Evolutionary conservation across 305 asterid genomes (phyloP).

Genomic region (Ilex paraguariensis): DNA sequence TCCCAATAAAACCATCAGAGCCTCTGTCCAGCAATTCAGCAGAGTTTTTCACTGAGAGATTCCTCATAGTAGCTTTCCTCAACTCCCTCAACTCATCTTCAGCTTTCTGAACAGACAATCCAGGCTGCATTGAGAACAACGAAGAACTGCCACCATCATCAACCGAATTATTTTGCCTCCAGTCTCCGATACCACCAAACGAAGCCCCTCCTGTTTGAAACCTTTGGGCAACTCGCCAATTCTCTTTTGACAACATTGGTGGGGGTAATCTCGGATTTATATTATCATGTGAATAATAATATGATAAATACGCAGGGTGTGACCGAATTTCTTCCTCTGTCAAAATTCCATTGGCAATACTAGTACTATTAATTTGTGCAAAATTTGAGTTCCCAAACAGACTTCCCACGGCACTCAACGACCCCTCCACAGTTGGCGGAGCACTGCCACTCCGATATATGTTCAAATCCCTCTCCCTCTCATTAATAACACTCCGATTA

Average conservation of each 20-base stretch:
- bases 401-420: slow-evolving; percentile 54
- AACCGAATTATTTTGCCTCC: slow-evolving; percentile 24
- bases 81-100: slow-evolving; percentile 59
- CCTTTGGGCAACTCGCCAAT: slow-evolving; percentile 74
- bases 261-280: slow-evolving; percentile 79
- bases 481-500: slow-evolving; percentile 35
- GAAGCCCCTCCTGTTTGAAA: slow-evolving; percentile 49
- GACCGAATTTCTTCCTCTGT: slow-evolving; percentile 83
- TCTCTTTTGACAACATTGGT: slow-evolving; percentile 61
- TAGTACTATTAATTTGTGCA: slow-evolving; percentile 18
- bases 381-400: slow-evolving; percentile 40
- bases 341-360: slow-evolving; percentile 18
- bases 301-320: slow-evolving; percentile 71
- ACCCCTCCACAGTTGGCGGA: slow-evolving; percentile 73
- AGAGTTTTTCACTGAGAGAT: slow-evolving; percentile 53
- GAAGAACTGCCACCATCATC: slow-evolving; percentile 41
- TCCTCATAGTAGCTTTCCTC: slow-evolving; percentile 61
- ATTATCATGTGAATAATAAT: slow-evolving; percentile 78
- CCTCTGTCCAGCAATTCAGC: slow-evolving; percentile 40
- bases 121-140: slow-evolving; percentile 45
- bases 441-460: slow-evolving; percentile 82
- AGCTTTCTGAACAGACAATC: slow-evolving; percentile 32
- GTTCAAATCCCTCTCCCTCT: slow-evolving; percentile 47
- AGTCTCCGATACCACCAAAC: slow-evolving; percentile 30
- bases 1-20: slow-evolving; percentile 23